These are phyloP conservation scores for Rhizoclosmatium globosum DNA, from an alignment of 192 early-diverging fungal genomes.

Conservation along the genomic window DNA sequence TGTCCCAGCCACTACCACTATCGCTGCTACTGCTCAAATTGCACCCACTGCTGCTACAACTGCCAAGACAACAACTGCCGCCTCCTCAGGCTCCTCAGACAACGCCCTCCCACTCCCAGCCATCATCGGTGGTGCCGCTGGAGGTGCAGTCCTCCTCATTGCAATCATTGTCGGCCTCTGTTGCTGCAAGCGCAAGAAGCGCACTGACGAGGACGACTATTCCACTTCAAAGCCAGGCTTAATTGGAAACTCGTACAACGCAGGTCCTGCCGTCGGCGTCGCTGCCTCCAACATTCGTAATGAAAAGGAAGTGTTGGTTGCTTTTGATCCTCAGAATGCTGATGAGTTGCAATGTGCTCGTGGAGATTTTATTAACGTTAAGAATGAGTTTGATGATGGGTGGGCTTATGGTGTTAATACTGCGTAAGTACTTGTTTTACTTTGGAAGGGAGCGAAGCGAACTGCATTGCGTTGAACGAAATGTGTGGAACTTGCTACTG, in stretches of 20 bases:
- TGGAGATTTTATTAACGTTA: neutral
- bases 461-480: too few relatives aligned
- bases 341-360: slow-evolving; percentile 5
- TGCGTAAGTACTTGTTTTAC: too few relatives aligned
- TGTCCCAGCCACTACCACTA: neutral
- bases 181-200: slow-evolving; percentile 1
- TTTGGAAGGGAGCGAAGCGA: too few relatives aligned
- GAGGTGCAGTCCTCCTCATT: slow-evolving; percentile 4
- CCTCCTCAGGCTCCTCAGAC: neutral
- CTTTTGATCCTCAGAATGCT: neutral
- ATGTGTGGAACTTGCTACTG: too few relatives aligned
- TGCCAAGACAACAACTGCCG: neutral
- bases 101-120: neutral
- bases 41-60: neutral
- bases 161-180: neutral
- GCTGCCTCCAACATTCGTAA: neutral
- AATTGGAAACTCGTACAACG: too few relatives aligned
- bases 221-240: too few relatives aligned
- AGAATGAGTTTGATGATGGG: slow-evolving; percentile 24
- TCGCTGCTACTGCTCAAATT: neutral
- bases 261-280: neutral
- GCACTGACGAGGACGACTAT: neutral
- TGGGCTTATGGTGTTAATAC: neutral
- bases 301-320: neutral
- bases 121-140: slow-evolving; percentile 1